These are phyloP conservation scores for Starmerella bacillaris DNA, from an alignment of 805 yeast genomes.

Conservation along the genomic window DNA sequence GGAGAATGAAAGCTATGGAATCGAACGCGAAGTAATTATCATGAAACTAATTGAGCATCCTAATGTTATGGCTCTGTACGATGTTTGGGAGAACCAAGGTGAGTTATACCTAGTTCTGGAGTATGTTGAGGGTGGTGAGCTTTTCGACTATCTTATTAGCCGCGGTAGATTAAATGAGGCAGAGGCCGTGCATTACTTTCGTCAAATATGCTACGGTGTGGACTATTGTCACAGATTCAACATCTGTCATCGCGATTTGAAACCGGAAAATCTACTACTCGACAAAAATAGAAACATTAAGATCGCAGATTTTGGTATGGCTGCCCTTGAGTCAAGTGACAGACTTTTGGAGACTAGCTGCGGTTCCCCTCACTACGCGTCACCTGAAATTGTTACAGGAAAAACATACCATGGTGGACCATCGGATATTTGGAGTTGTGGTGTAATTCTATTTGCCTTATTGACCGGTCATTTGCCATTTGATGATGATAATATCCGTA, in stretches of 20 bases:
- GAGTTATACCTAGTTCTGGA: conserved; percentile 81
- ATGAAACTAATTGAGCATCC: conserved; percentile 92
- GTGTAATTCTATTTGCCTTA: conserved; percentile 82
- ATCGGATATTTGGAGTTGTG: conserved; percentile 96
- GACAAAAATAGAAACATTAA: conserved; percentile 79
- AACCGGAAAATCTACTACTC: conserved; percentile 61
- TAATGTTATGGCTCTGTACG: conserved; percentile 80
- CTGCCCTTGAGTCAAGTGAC: conserved; percentile 75
- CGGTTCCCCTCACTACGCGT: conserved; percentile 97
- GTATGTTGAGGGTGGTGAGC: conserved; percentile 93
- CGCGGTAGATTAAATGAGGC: conserved; percentile 73
- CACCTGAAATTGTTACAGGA: conserved; percentile 95
- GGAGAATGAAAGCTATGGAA: conserved; percentile 56
- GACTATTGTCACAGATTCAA: conserved; percentile 71
- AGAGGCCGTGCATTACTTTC: conserved; percentile 79
- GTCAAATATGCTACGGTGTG: conserved; percentile 69
- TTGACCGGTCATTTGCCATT: conserved; percentile 91
- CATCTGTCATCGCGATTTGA: conserved; percentile 74
- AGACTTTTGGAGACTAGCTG: conserved; percentile 82
- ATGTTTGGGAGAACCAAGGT: conserved; percentile 94
- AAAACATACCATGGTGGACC: conserved; percentile 91
- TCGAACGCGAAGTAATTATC: conserved; percentile 90
- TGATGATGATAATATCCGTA: conserved; percentile 88
- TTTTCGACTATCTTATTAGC: conserved; percentile 79
- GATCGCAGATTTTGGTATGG: conserved; percentile 98